Conservation (phyloP, 1,284 basidiomycete species). For the Ganoderma meredithae region DNA sequence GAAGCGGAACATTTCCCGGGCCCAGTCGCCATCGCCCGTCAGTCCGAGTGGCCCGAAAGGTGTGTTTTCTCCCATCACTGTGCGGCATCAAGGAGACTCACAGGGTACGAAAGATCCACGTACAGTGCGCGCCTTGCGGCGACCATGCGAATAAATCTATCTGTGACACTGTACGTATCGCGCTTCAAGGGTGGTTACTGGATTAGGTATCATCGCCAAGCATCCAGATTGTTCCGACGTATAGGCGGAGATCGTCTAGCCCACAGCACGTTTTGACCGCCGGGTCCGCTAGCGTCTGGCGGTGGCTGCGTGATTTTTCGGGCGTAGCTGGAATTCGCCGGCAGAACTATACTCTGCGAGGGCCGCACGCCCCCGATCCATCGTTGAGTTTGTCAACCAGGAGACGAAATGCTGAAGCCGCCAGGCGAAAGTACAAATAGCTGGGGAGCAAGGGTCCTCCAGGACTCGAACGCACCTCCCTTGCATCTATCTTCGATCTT, state of each 20-base stretch:
- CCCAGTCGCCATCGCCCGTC: slow-evolving; percentile 7
- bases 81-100: slow-evolving; percentile 23
- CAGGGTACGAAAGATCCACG: slow-evolving; percentile 18
- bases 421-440: slow-evolving; percentile 27
- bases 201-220: slow-evolving; percentile 16
- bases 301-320: slow-evolving; percentile 13
- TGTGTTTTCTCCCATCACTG: slow-evolving; percentile 21
- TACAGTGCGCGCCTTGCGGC: slow-evolving; percentile 15
- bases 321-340: slow-evolving; percentile 14
- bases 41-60: slow-evolving; percentile 2
- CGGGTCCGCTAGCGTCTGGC: slow-evolving; percentile 8
- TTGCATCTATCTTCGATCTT: background rate
- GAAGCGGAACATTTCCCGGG: background rate
- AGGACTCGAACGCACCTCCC: background rate
- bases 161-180: slow-evolving; percentile 11
- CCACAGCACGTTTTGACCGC: background rate
- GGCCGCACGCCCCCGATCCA: slow-evolving; percentile 13
- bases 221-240: slow-evolving; percentile 2
- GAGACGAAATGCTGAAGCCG: slow-evolving; percentile 4
- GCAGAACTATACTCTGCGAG: slow-evolving; percentile 19
- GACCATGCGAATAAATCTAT: slow-evolving; percentile 11
- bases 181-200: background rate
- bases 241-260: slow-evolving; percentile 14
- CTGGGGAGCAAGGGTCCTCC: background rate
- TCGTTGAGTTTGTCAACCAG: slow-evolving; percentile 8